Evolutionary conservation across 2,329 filamentous ascomycete species (phyloP), one percentile per base, ranked within the genome.

Genomic region (Fusarium sulawesiense): DNA sequence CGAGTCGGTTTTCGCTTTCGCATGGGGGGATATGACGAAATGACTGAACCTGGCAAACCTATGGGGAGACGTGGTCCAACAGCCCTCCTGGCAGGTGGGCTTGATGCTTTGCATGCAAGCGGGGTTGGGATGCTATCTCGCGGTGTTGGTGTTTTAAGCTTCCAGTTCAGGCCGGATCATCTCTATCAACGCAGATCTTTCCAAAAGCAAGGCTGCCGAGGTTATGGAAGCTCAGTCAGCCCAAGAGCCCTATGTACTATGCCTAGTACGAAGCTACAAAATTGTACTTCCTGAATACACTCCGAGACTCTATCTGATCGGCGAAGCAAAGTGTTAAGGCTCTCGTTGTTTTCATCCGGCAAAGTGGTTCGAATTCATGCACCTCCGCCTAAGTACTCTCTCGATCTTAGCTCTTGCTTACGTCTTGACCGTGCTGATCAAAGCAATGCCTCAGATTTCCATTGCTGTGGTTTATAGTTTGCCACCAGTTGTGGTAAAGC

Each of bases 161-260:
- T 34, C 54, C 29, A 45, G 25, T 46, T 32, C 21, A 64, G 63
- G 53, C 64, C 46, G 27, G 32, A 44, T 48, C 64, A 46, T 47
- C 47, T 51, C 34, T 41, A 41, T 32, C 34, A 23, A 29, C 41
- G 70, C 65, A 61, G 64, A 74, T 74, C 72, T 68, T 73, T 57
- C 61, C 64, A 27, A 56, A 56, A 64, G 64, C 37, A 40, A 66
- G 64, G 45, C 53, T 63, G 40, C 71, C 69, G 71, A 71, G 50
- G 58, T 32, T 49, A 56, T 59, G 47, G 44, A 27, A 54, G 41
- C 37, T 37, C 34, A 29, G 34, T 55, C 27, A 68, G 47, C 64
- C 45, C 56, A 56, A 54, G 29, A 45, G 47, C 30, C 25, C 41
- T 49, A n/a, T 30, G 20, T 29, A 27, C 12, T 40, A 51, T 7